Evolutionary conservation across 495 filamentous ascomycete species (phyloP), one percentile per base, ranked within the genome.

Genomic region (Aspergillus indologenus): DNA sequence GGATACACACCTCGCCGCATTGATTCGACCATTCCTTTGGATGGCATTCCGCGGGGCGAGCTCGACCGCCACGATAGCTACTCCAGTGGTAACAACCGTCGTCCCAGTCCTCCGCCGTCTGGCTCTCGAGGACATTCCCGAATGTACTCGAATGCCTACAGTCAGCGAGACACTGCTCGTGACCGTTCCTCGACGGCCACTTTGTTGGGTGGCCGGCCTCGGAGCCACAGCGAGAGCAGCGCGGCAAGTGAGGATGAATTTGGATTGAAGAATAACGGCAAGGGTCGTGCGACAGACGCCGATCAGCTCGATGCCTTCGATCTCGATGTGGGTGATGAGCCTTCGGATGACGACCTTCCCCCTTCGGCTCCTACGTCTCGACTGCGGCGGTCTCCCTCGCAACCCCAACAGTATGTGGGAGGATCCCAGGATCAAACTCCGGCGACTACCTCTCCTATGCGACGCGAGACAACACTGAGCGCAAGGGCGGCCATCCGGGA

Each of bases 1-100:
- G 92, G 91, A 29, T 89, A 90, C 62, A 86, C 76, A 18, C 89
- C 92, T n/a, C 85, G 84, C 57, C 75, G 79, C 59, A 72, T 73
- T 62, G 81, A 80, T 48, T 79, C 81, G 17, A 79, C 77, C 31
- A 71, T 87, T 47, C 79, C 83, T 7, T 75, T 89, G 12, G 75
- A 80, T 54, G 77, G 72, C 43, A 68, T 87, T 47, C 62, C 60
- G 59, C 74, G 67, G 46, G 59, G 59, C 43, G 69, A 62, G 5
- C 49, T 72, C 34, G 67, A 68, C 48, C 68, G 73, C 42, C 65
- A 64, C 18, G 58, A 74, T 49, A 75, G 75, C 63, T 87, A 85
- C 68, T 85, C 83, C 45, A 83, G 80, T 60, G 78, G 81, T 40
- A 80, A 82, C 65, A 76, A 70, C 62, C 73, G 77, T 53, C 75